These are phyloP conservation scores for Elsinoe perseae DNA, from an alignment of 2,329 filamentous ascomycete species.

Conservation along the genomic window DNA sequence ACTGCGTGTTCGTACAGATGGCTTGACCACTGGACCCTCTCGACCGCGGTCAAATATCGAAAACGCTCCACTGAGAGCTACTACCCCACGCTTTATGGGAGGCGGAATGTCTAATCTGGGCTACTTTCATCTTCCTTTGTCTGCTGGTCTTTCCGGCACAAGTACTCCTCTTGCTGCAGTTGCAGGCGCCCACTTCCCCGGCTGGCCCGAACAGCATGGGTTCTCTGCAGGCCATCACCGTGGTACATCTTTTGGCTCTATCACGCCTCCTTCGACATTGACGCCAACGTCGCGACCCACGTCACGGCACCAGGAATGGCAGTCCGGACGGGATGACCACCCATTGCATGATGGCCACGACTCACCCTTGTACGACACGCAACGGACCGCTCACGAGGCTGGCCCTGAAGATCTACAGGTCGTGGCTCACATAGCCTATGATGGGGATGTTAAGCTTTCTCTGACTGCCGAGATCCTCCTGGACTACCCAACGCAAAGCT, in stretches of 20 bases:
- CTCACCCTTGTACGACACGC: slow-evolving; percentile 38
- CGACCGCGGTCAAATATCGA: neutral
- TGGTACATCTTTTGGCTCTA: slow-evolving; percentile 38
- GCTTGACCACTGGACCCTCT: neutral
- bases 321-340: neutral
- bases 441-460: slow-evolving; percentile 77
- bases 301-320: slow-evolving; percentile 30
- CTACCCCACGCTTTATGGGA: slow-evolving; percentile 51
- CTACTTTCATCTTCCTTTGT: slow-evolving; percentile 74
- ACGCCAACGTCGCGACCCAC: slow-evolving; percentile 39
- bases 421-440: slow-evolving; percentile 82
- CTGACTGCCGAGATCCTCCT: slow-evolving; percentile 91
- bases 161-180: slow-evolving; percentile 74
- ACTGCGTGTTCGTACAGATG: neutral
- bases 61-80: slow-evolving; percentile 27
- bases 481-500: slow-evolving; percentile 97
- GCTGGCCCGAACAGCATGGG: slow-evolving; percentile 30
- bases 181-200: slow-evolving; percentile 59
- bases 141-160: slow-evolving; percentile 62
- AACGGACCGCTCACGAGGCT: slow-evolving; percentile 55
- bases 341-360: slow-evolving; percentile 18
- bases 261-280: slow-evolving; percentile 40
- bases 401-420: slow-evolving; percentile 84
- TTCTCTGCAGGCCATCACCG: slow-evolving; percentile 21
- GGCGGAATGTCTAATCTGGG: slow-evolving; percentile 69